Conservation (phyloP, 1,284 basidiomycete genomes). For the Tilletia horrida region DNA sequence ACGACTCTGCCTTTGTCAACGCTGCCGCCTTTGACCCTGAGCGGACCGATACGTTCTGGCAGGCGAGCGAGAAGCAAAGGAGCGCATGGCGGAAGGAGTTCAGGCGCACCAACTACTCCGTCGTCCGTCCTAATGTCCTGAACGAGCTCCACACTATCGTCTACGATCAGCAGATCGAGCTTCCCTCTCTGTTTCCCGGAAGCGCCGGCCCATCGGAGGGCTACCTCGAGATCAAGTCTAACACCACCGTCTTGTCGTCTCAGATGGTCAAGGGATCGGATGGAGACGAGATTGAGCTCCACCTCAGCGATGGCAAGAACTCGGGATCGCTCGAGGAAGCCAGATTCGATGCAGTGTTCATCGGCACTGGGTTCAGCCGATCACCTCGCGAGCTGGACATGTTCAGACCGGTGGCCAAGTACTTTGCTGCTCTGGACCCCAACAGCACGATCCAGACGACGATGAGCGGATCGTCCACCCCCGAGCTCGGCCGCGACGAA, state of each 20-base stretch:
- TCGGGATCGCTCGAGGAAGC: slow-evolving; percentile 12
- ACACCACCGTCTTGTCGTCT: slow-evolving; percentile 27
- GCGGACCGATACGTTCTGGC: slow-evolving; percentile 51
- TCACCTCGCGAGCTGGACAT: slow-evolving; percentile 35
- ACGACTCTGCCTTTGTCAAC: slow-evolving; percentile 53
- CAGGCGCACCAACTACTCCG: slow-evolving; percentile 53
- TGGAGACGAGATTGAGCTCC: slow-evolving; percentile 17
- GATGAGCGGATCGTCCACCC: background rate
- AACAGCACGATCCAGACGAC: slow-evolving; percentile 19
- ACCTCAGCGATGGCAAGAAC: background rate
- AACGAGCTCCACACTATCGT: slow-evolving; percentile 45
- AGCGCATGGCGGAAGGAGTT: slow-evolving; percentile 46
- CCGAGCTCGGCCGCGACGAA: slow-evolving; percentile 29
- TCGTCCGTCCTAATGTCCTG: slow-evolving; percentile 46
- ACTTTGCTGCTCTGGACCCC: slow-evolving; percentile 40
- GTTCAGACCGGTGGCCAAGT: slow-evolving; percentile 33
- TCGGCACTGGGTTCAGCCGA: slow-evolving; percentile 50
- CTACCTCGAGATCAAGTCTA: slow-evolving; percentile 27
- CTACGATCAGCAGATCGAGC: slow-evolving; percentile 52
- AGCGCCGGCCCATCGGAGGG: slow-evolving; percentile 31
- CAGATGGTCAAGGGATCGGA: slow-evolving; percentile 20
- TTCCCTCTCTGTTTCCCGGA: slow-evolving; percentile 34
- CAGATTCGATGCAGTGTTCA: slow-evolving; percentile 48
- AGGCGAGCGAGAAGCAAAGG: slow-evolving; percentile 35
- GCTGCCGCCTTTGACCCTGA: slow-evolving; percentile 52